These are phyloP conservation scores for Pachysandra terminalis DNA, from an alignment of 164 flowering plant genomes.

Conservation along the genomic window DNA sequence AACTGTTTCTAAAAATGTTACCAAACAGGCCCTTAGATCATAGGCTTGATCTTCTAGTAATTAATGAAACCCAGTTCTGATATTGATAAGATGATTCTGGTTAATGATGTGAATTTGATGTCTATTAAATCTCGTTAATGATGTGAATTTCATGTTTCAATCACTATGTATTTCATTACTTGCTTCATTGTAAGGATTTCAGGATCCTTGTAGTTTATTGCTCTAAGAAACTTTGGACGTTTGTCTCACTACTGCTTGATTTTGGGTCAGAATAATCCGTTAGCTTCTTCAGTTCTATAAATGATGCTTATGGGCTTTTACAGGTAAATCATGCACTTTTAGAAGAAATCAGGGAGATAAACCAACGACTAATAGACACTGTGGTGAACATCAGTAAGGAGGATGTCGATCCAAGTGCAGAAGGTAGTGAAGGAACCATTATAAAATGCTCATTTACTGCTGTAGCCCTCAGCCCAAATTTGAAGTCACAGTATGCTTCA, in stretches of 20 bases:
- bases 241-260: not conserved
- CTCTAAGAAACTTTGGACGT: too few relatives aligned
- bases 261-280: not conserved
- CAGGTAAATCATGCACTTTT: conserved; percentile 73
- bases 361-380: conserved; percentile 79
- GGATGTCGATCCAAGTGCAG: conserved; percentile 58
- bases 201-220: too few relatives aligned
- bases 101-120: too few relatives aligned
- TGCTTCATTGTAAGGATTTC: too few relatives aligned
- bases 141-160: too few relatives aligned
- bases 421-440: conserved; percentile 72
- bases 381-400: conserved; percentile 74
- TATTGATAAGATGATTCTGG: too few relatives aligned
- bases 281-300: not conserved
- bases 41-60: too few relatives aligned
- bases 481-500: conserved; percentile 69
- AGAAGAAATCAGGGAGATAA: conserved; percentile 78
- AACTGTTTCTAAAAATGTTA: too few relatives aligned
- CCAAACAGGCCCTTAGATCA: too few relatives aligned
- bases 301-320: conserved; percentile 8
- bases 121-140: too few relatives aligned
- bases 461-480: conserved; percentile 70
- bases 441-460: conserved; percentile 85
- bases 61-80: too few relatives aligned
- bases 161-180: too few relatives aligned